Conservation (phyloP, 129 eudicot genomes). For the Apium graveolens region DNA sequence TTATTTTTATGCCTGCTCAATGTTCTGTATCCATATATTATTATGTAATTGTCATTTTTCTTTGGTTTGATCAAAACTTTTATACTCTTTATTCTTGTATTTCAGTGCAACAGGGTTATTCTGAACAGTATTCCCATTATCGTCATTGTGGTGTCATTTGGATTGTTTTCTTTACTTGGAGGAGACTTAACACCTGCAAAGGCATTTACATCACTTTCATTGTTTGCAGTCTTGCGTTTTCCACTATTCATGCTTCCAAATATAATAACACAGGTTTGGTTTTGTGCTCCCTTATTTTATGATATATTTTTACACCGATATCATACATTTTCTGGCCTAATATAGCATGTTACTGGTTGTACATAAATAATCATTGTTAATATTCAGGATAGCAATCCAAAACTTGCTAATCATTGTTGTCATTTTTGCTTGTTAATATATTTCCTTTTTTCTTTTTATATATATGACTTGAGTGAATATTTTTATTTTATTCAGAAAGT, state of each 20-base stretch:
- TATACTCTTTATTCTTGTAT: constrained; percentile 5
- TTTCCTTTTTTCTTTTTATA: not conserved
- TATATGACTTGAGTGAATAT: not conserved
- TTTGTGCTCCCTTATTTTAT: not conserved
- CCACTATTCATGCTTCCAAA: constrained; percentile 92
- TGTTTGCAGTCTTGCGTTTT: constrained; percentile 68
- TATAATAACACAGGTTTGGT: constrained; percentile 72
- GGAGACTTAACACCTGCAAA: constrained; percentile 88
- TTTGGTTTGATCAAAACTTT: constrained; percentile 1
- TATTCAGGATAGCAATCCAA: too few relatives aligned
- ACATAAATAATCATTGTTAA: not conserved
- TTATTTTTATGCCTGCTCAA: not conserved
- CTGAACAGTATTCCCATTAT: constrained; percentile 80
- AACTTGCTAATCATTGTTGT: not conserved
- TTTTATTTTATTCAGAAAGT: not conserved
- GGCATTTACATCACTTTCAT: constrained; percentile 89
- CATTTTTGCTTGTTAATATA: not conserved
- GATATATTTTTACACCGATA: not conserved
- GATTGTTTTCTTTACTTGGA: constrained; percentile 72
- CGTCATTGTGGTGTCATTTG: constrained; percentile 84
- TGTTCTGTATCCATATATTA: not conserved
- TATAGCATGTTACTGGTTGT: not conserved
- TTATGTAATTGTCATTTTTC: not conserved
- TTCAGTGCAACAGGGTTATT: constrained; percentile 73
- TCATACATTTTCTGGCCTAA: not conserved